A percentile compares a stretch with the other conserved stretches of the same genome.
phyloP scores from a whole-genome alignment of 345 rosid genomes.

The Jatropha curcas region DNA sequence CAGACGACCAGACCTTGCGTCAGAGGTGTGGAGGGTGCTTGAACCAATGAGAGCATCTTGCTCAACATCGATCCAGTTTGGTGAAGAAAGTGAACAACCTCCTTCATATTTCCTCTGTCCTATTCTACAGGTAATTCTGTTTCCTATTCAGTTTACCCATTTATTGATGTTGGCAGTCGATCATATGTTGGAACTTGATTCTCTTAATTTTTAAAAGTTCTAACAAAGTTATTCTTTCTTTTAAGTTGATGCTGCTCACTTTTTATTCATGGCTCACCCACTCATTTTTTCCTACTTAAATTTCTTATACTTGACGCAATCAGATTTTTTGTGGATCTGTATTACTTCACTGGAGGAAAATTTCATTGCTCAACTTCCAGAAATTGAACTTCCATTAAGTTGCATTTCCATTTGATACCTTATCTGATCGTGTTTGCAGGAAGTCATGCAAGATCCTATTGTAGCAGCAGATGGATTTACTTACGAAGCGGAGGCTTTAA shows the following conservation, averaged over 20 bases:
- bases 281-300: too few relatives aligned
- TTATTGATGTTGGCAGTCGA: background rate
- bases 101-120: slow-evolving; percentile 84
- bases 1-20: slow-evolving; percentile 72
- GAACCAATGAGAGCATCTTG: slow-evolving; percentile 84
- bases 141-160: background rate
- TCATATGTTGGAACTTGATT: background rate
- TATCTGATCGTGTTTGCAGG: slow-evolving; percentile 39
- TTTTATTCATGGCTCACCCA: too few relatives aligned
- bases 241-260: background rate
- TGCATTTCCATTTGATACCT: background rate
- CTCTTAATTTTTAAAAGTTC: background rate
- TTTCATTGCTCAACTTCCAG: background rate
- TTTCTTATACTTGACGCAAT: too few relatives aligned
- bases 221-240: too few relatives aligned
- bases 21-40: slow-evolving; percentile 81
- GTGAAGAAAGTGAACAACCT: slow-evolving; percentile 50
- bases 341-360: too few relatives aligned
- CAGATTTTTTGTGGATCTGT: too few relatives aligned
- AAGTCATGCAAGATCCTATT: slow-evolving; percentile 72
- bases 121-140: slow-evolving; percentile 60
- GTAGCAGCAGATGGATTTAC: slow-evolving; percentile 84
- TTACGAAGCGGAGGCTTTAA: slow-evolving; percentile 63
- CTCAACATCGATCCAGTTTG: slow-evolving; percentile 30
- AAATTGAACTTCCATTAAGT: background rate